These are phyloP conservation scores for Cephalotrichum gorgonifer DNA, from an alignment of 2,329 filamentous ascomycete genomes.

Conservation along the genomic window DNA sequence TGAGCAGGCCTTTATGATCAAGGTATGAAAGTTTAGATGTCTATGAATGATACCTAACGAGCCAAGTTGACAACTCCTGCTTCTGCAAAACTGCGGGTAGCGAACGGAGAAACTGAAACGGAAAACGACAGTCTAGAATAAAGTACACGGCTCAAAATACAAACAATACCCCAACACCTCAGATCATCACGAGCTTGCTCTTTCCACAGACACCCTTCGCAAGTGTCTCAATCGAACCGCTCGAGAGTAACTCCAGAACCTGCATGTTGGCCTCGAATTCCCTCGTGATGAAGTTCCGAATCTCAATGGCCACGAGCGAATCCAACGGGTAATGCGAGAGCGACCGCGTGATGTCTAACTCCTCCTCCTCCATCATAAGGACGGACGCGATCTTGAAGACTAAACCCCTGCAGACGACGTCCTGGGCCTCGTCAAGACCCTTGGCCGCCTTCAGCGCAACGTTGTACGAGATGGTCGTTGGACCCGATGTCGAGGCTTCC, in stretches of 20 bases:
- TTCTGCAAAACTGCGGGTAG: neutral
- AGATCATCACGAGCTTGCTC: slow-evolving; percentile 22
- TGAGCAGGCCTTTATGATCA: neutral
- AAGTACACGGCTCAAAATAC: neutral
- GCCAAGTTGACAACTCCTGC: neutral
- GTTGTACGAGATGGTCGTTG: slow-evolving; percentile 28
- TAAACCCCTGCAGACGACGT: slow-evolving; percentile 31
- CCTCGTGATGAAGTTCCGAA: slow-evolving; percentile 39
- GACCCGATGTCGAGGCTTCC: slow-evolving; percentile 16
- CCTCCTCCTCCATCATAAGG: slow-evolving; percentile 37
- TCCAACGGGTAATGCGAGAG: slow-evolving; percentile 25
- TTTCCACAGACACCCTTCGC: slow-evolving; percentile 36
- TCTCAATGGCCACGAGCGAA: slow-evolving; percentile 37
- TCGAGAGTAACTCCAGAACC: slow-evolving; percentile 41
- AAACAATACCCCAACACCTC: neutral
- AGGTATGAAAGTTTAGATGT: neutral
- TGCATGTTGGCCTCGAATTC: slow-evolving; percentile 39
- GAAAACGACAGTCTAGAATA: neutral
- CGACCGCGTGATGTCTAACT: slow-evolving; percentile 31
- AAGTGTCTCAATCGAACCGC: slow-evolving; percentile 36
- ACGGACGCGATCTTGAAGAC: slow-evolving; percentile 36
- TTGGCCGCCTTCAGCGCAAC: slow-evolving; percentile 30
- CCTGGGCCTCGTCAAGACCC: slow-evolving; percentile 31
- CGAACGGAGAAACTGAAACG: neutral
- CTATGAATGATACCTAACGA: neutral